Evolutionary conservation across 2,329 filamentous ascomycete genomes (phyloP).

Genomic region (Diplodia scrobiculata): DNA sequence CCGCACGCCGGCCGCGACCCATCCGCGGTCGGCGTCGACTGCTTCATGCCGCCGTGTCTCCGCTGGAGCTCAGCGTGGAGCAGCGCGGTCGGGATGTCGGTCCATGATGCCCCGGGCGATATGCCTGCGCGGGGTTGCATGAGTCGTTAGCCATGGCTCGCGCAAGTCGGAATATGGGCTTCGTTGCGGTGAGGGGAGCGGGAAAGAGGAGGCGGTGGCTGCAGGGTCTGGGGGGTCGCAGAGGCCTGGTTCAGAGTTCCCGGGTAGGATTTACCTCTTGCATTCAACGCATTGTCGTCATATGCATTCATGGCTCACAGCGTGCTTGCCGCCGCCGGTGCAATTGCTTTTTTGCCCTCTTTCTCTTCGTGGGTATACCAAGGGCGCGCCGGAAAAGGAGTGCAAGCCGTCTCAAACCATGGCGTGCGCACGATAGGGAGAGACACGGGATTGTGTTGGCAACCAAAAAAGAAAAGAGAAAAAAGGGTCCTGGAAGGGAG

Average conservation of each 20-base stretch:
- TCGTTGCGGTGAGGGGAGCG: neutral
- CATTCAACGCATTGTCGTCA: slow-evolving; percentile 11
- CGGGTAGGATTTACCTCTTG: slow-evolving; percentile 1
- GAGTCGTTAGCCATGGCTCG: slow-evolving; percentile 2
- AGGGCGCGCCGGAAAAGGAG: slow-evolving; percentile 6
- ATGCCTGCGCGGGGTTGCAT: slow-evolving; percentile 17
- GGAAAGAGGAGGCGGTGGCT: neutral
- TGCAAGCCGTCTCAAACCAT: slow-evolving; percentile 2
- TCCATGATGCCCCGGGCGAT: slow-evolving; percentile 40
- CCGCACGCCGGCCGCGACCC: slow-evolving; percentile 54
- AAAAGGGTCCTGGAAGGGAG: slow-evolving; percentile 13
- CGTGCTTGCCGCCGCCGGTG: neutral
- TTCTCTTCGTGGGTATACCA: neutral
- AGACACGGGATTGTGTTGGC: slow-evolving; percentile 1
- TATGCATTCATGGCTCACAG: slow-evolving; percentile 21
- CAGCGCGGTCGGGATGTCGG: slow-evolving; percentile 47
- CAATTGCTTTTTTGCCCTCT: neutral
- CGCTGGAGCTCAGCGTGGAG: slow-evolving; percentile 52
- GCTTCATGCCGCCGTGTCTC: slow-evolving; percentile 49
- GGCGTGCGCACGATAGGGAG: neutral
- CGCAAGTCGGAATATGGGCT: too few relatives aligned
- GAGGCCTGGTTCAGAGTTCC: neutral
- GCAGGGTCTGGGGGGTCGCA: neutral
- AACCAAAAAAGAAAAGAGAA: neutral
- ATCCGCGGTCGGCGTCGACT: slow-evolving; percentile 36